A percentile compares a stretch with the other conserved stretches of the same genome.
These are phyloP conservation scores for Diaporthe caulivora DNA, from an alignment of 2,329 filamentous ascomycete species.

Conservation along the genomic window DNA sequence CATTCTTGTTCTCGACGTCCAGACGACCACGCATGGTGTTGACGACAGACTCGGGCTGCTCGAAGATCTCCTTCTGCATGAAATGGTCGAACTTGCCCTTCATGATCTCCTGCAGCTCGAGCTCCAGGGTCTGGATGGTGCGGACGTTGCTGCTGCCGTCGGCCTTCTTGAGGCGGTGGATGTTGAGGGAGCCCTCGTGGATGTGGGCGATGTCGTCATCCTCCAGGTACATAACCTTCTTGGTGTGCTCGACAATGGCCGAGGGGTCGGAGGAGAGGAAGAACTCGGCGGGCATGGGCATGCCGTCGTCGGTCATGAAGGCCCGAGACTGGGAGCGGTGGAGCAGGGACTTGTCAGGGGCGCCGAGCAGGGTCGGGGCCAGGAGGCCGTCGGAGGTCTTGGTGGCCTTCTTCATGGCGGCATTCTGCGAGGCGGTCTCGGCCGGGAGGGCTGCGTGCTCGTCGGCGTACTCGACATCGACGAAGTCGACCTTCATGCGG, in stretches of 20 bases:
- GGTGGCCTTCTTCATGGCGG: conserved; percentile 90
- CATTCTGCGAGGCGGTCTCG: conserved; percentile 95
- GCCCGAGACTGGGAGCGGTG: conserved; percentile 98
- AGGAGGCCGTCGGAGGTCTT: conserved; percentile 79
- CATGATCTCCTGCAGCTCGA: conserved; percentile 99
- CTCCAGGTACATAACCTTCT: conserved; percentile 99
- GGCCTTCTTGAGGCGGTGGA: conserved; percentile 96
- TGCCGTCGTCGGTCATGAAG: conserved; percentile 98
- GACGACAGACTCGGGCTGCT: conserved; percentile 98
- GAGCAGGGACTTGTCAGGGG: conserved; percentile 96
- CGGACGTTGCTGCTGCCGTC: conserved; percentile 97
- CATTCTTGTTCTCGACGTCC: conserved; percentile 91
- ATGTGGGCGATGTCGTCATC: conserved; percentile 99
- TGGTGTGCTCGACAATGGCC: conserved; percentile 99
- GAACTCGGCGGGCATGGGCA: conserved; percentile 98
- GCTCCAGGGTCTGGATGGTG: conserved; percentile 97
- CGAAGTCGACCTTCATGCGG: conserved; percentile 99
- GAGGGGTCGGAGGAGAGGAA: conserved; percentile 99
- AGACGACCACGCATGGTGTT: conserved; percentile 99
- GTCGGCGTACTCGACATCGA: conserved; percentile 97
- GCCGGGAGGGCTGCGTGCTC: conserved; percentile 87
- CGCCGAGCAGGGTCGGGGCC: conserved; percentile 80
- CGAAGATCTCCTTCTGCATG: conserved; percentile 99
- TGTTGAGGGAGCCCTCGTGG: conserved; percentile 98
- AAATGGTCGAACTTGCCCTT: conserved; percentile 99